Conservation (phyloP, 495 filamentous ascomycete genomes). For the Thermothielavioides terrestris region DNA sequence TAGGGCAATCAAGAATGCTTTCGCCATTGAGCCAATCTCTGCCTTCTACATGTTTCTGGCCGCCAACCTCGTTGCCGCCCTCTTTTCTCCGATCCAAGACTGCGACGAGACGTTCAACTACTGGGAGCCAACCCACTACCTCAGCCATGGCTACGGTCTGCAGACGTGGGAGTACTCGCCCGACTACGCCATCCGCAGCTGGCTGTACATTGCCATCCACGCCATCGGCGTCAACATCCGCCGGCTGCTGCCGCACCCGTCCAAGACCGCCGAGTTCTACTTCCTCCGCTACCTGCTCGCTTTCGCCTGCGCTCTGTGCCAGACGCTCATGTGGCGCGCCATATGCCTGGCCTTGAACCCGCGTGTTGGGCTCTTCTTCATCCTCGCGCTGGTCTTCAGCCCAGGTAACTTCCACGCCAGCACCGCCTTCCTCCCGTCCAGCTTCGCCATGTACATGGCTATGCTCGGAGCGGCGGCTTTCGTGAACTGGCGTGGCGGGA, state of each 20-base stretch:
- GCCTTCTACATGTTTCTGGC: constrained; percentile 70
- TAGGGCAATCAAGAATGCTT: constrained; percentile 46
- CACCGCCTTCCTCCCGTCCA: constrained; percentile 79
- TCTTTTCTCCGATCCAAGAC: constrained; percentile 87
- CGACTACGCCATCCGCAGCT: constrained; percentile 89
- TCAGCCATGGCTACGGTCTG: constrained; percentile 83
- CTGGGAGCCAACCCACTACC: constrained; percentile 96
- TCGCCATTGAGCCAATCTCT: constrained; percentile 59
- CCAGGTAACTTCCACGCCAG: constrained; percentile 93
- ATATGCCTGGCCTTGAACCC: constrained; percentile 67
- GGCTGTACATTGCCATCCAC: constrained; percentile 87
- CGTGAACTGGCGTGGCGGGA: constrained; percentile 69
- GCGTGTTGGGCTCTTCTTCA: constrained; percentile 73
- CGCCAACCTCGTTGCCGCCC: constrained; percentile 66
- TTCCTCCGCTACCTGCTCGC: constrained; percentile 68
- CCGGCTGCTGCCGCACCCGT: constrained; percentile 50
- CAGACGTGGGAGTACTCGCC: constrained; percentile 99
- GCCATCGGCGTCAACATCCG: constrained; percentile 58
- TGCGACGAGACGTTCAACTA: constrained; percentile 99
- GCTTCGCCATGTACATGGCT: constrained; percentile 91
- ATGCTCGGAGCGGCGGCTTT: constrained; percentile 84
- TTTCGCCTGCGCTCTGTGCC: constrained; percentile 64
- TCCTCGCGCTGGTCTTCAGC: constrained; percentile 63
- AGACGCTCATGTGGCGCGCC: constrained; percentile 69
- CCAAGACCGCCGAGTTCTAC: constrained; percentile 72